Percentiles rank a stretch among this genome's conserved stretches.
Conservation (phyloP, 2,329 filamentous ascomycete genomes). For the Alternaria viburni region DNA sequence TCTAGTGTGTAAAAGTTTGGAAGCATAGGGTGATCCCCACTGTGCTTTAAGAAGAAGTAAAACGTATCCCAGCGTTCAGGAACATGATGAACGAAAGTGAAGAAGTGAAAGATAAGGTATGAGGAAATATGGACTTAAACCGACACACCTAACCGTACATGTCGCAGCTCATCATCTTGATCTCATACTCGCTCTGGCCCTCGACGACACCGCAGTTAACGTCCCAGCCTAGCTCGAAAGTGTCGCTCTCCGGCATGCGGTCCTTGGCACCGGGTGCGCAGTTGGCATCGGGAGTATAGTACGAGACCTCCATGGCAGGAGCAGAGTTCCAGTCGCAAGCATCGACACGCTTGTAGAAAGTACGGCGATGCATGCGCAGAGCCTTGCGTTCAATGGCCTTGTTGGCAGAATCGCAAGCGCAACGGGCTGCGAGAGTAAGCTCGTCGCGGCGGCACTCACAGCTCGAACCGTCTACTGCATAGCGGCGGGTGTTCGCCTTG, state of each 20-base stretch:
- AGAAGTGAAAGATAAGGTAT: slow-evolving; percentile 6
- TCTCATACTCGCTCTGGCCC: slow-evolving; percentile 54
- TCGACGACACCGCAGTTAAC: slow-evolving; percentile 43
- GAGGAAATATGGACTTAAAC: slow-evolving; percentile 3
- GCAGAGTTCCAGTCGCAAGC: slow-evolving; percentile 47
- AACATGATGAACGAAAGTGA: slow-evolving; percentile 16
- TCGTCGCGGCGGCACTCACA: slow-evolving; percentile 36
- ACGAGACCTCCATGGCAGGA: slow-evolving; percentile 51
- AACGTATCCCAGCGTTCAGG: slow-evolving; percentile 10
- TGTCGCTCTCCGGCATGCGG: slow-evolving; percentile 28
- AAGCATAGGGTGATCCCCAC: not conserved
- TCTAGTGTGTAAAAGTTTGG: not conserved
- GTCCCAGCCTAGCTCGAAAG: slow-evolving; percentile 53
- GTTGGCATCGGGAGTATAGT: slow-evolving; percentile 47
- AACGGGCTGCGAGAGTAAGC: slow-evolving; percentile 26
- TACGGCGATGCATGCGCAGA: slow-evolving; percentile 40
- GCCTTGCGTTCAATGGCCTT: slow-evolving; percentile 40
- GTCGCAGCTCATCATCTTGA: slow-evolving; percentile 47
- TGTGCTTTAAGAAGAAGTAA: not conserved
- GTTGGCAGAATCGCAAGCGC: slow-evolving; percentile 30
- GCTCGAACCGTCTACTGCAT: slow-evolving; percentile 37
- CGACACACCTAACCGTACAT: slow-evolving; percentile 23
- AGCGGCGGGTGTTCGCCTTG: slow-evolving; percentile 21
- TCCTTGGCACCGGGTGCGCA: slow-evolving; percentile 45
- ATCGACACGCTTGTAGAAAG: slow-evolving; percentile 36